Conservation (phyloP, 1,284 basidiomycete species). For the Sanghuangporus weigelae region DNA sequence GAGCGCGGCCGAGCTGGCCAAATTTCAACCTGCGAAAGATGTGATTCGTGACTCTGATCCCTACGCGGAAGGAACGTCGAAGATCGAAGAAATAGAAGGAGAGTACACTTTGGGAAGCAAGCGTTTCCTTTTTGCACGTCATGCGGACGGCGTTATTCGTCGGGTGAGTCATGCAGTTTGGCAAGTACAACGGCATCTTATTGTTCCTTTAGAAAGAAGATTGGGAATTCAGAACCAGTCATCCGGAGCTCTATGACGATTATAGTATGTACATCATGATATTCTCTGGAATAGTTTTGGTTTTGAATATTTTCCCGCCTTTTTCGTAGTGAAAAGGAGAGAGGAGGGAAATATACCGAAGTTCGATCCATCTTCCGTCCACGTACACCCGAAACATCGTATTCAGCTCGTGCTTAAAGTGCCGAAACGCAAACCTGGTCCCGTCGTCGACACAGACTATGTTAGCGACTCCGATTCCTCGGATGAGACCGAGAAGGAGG, state of each 20-base stretch:
- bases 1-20: constrained; percentile 31
- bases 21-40: constrained; percentile 37
- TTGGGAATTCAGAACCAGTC: constrained; percentile 38
- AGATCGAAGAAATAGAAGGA: constrained; percentile 52
- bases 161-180: constrained; percentile 37
- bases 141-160: constrained; percentile 50
- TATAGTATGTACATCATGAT: constrained; percentile 43
- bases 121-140: constrained; percentile 56
- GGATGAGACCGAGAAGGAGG: constrained; percentile 28
- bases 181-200: not conserved
- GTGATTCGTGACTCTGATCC: constrained; percentile 28
- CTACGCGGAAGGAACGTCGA: constrained; percentile 15
- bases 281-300: not conserved
- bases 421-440: not conserved
- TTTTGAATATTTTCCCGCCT: constrained; percentile 8
- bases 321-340: constrained; percentile 38
- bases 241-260: constrained; percentile 43
- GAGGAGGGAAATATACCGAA: constrained; percentile 33
- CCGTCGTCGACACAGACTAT: constrained; percentile 8
- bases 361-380: constrained; percentile 57
- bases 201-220: constrained; percentile 3
- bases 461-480: constrained; percentile 25
- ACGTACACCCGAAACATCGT: constrained; percentile 59
- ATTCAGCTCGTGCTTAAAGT: constrained; percentile 21
- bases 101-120: constrained; percentile 39